Evolutionary conservation across 257 asterid genomes (phyloP), one percentile per base, ranked within the genome.

Genomic region (Ajuga chamaepitys): DNA sequence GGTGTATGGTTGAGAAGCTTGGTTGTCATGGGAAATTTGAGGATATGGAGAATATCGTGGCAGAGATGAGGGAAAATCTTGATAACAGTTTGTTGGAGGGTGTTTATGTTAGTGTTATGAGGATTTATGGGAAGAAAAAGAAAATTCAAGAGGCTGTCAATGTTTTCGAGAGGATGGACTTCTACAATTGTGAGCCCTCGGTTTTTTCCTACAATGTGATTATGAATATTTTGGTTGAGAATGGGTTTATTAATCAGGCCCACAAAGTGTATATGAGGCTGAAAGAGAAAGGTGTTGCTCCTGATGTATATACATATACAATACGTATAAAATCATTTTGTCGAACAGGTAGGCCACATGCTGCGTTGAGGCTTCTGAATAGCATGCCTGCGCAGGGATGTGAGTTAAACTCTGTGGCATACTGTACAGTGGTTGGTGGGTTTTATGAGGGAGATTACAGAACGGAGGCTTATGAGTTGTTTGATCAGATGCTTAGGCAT

Each of bases 141-240:
- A 89, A 68, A 75, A 65, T 89, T 76, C 92, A 89, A 71, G 89
- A 84, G 45, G 96, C 97, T 0, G 93, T 84, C 35, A 58, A 86
- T 76, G 86, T 93, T 79, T 93, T 93, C 53, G 96, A 93, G 69
- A 84, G 95, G 74, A 89, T 89, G 99, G 96, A 89, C 51, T 90
- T 93, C 62, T 93, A 84, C 77, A 72, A 79, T n/a, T 93, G 97
- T 64, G 80, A 84, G 57, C 95, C 92, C 0, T 83, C 92, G 0
- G 80, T 87, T 28, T 77, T 42, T 40, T 85, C 99, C 1, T 83
- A 84, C 75, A 89, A 89, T 54, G 85, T 78, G 2, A 78, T 93
- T 20, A 89, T 89, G 99, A 93, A 88, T 79, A 66, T 90, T 66
- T 84, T 93, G 82, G 93, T 86, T 41, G 96, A 89, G 25, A 78